Conservation (phyloP, 192 early-diverging fungal genomes). For the Dissophora globulifera region DNA sequence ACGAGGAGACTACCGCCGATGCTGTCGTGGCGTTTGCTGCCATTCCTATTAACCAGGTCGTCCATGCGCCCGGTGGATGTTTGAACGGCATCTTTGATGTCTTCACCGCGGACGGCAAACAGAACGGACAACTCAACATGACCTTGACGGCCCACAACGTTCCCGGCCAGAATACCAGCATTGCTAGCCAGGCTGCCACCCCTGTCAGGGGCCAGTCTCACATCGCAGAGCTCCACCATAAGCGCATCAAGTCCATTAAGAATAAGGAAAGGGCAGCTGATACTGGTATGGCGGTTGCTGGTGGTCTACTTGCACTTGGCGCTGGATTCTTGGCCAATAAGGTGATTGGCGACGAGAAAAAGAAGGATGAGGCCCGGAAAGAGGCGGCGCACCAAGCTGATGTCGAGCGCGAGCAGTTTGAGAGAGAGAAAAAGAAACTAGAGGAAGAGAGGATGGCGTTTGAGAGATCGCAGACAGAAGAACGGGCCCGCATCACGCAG, state of each 20-base stretch:
- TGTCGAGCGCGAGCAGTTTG: constrained; percentile 10
- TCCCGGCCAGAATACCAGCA: constrained; percentile 34
- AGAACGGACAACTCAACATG: constrained; percentile 51
- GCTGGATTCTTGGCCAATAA: constrained; percentile 59
- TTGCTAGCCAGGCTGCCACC: neutral
- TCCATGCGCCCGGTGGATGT: constrained; percentile 52
- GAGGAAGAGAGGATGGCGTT: constrained; percentile 23
- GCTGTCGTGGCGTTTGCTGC: constrained; percentile 60
- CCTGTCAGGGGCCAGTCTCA: constrained; percentile 49
- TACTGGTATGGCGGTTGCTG: constrained; percentile 51
- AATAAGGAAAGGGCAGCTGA: constrained; percentile 53
- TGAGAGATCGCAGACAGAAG: constrained; percentile 27
- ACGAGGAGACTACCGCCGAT: constrained; percentile 53
- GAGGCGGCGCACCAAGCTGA: constrained; percentile 6
- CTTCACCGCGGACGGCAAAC: constrained; percentile 51
- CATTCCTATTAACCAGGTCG: constrained; percentile 62
- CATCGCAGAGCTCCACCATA: constrained; percentile 51
- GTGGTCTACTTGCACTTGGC: constrained; percentile 56
- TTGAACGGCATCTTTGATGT: constrained; percentile 58
- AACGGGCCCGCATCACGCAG: constrained; percentile 3
- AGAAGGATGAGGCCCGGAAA: constrained; percentile 28
- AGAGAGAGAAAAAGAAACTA: constrained; percentile 27
- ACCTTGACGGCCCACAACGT: constrained; percentile 53
- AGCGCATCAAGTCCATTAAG: constrained; percentile 52
- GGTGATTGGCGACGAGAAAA: constrained; percentile 42